Conservation (phyloP, 2,329 filamentous ascomycete species). For the Hysterium pulicare region DNA sequence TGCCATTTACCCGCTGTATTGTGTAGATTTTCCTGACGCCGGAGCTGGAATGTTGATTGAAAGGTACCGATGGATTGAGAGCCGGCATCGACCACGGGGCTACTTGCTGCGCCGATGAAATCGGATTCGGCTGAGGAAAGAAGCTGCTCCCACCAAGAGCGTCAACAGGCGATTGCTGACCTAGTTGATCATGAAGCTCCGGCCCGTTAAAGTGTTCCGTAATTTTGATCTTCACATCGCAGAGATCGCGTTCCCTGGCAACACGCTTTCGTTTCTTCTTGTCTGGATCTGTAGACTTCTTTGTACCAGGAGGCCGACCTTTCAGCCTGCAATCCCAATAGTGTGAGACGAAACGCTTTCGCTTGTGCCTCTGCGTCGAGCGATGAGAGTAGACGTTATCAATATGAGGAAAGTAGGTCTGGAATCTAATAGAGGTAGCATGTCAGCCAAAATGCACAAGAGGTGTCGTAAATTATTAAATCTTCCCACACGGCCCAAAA, state of each 20-base stretch:
- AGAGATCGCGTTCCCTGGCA: constrained; percentile 73
- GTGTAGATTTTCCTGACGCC: constrained; percentile 53
- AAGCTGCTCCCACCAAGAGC: constrained; percentile 13
- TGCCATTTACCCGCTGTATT: constrained; percentile 74
- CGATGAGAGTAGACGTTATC: constrained; percentile 84
- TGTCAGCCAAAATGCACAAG: too few species aligned
- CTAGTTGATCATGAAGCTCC: constrained; percentile 33
- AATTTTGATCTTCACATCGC: constrained; percentile 83
- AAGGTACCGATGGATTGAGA: constrained; percentile 13
- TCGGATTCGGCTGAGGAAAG: constrained; percentile 16
- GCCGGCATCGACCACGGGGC: constrained; percentile 24
- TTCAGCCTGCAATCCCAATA: constrained; percentile 85
- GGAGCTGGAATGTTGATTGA: constrained; percentile 7
- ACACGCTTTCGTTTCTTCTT: constrained; percentile 79
- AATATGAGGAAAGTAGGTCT: constrained; percentile 78
- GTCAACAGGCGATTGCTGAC: constrained; percentile 22
- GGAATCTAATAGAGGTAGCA: constrained; percentile 53
- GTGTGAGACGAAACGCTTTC: constrained; percentile 76
- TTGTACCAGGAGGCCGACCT: constrained; percentile 72
- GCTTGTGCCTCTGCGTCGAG: constrained; percentile 76
- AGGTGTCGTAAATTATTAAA: too few species aligned
- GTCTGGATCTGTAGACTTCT: constrained; percentile 73
- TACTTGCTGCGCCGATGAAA: constrained; percentile 3
- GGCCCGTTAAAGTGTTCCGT: constrained; percentile 69
- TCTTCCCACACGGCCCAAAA: too few species aligned